phyloP scores from a whole-genome alignment of 1,284 basidiomycete species.

The Cutaneotrichosporon cyanovorans region DNA sequence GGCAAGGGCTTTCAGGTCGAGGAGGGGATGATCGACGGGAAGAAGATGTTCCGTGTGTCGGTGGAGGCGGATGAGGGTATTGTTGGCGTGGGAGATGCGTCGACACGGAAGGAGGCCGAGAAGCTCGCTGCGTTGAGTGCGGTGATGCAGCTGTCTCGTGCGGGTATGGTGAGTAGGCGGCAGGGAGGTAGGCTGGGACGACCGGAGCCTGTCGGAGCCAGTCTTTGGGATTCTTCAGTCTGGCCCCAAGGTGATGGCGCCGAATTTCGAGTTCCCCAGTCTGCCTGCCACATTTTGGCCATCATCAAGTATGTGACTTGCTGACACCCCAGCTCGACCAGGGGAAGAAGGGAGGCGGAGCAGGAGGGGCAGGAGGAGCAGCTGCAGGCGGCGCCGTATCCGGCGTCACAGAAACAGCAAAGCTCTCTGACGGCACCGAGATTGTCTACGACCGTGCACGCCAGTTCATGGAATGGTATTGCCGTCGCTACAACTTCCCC shows the following conservation, averaged over 20 bases:
- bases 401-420: constrained; percentile 12
- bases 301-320: constrained; percentile 2
- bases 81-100: constrained; percentile 57
- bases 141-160: constrained; percentile 59
- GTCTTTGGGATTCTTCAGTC: too few relatives aligned
- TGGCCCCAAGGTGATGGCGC: too few relatives aligned
- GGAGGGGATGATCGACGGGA: constrained; percentile 28
- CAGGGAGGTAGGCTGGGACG: too few relatives aligned
- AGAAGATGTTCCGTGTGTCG: constrained; percentile 33
- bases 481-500: constrained; percentile 69
- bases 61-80: constrained; percentile 27
- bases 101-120: constrained; percentile 62
- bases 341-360: constrained; percentile 10
- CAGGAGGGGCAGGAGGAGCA: constrained; percentile 4
- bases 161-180: constrained; percentile 44
- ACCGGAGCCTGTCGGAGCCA: too few relatives aligned
- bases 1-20: constrained; percentile 23
- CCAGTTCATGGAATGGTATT: constrained; percentile 94
- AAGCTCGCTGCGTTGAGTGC: constrained; percentile 66
- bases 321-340: constrained; percentile 18
- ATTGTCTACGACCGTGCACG: constrained; percentile 70
- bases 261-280: too few relatives aligned
- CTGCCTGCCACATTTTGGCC: constrained; percentile 42
- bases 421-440: constrained; percentile 59
- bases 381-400: constrained; percentile 3